Evolutionary conservation across 805 yeast species (phyloP).

Genomic region (Metschnikowia colocasiae): DNA sequence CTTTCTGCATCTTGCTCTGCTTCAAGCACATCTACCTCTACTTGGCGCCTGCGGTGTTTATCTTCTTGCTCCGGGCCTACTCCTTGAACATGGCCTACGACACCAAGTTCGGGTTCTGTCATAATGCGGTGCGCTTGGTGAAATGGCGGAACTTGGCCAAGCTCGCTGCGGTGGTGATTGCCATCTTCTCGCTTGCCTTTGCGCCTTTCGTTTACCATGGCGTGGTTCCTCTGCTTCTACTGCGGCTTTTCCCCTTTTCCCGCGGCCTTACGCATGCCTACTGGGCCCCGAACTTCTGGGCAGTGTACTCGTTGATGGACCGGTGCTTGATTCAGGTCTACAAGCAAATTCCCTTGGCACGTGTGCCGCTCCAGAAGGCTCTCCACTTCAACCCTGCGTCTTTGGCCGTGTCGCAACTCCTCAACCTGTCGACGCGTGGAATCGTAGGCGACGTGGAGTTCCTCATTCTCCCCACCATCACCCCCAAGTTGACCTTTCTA

Average conservation of each 20-base stretch:
- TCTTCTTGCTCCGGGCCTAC: slow-evolving; percentile 69
- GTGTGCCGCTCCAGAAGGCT: slow-evolving; percentile 26
- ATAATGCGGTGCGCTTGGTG: slow-evolving; percentile 34
- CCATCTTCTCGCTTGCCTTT: slow-evolving; percentile 65
- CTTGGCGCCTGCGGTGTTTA: slow-evolving; percentile 90
- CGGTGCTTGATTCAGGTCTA: slow-evolving; percentile 54
- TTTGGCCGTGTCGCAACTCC: slow-evolving; percentile 28
- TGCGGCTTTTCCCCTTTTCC: slow-evolving; percentile 85
- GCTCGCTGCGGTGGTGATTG: slow-evolving; percentile 59
- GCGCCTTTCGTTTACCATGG: slow-evolving; percentile 67
- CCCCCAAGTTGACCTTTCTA: slow-evolving; percentile 72
- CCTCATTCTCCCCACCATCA: slow-evolving; percentile 71
- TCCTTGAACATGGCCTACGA: slow-evolving; percentile 47
- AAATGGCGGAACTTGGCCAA: slow-evolving; percentile 58
- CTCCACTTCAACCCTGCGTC: slow-evolving; percentile 46
- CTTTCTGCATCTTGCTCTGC: slow-evolving; percentile 76
- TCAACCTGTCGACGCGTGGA: slow-evolving; percentile 63
- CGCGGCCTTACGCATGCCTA: slow-evolving; percentile 96
- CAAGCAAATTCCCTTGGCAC: slow-evolving; percentile 31
- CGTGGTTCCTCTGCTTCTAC: slow-evolving; percentile 60
- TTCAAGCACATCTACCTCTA: slow-evolving; percentile 93
- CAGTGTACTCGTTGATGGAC: slow-evolving; percentile 81
- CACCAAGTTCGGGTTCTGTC: slow-evolving; percentile 20
- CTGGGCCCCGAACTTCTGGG: slow-evolving; percentile 99
- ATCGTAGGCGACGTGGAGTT: slow-evolving; percentile 88